A percentile compares a stretch with the other conserved stretches of the same genome.
Conservation (phyloP, 129 eudicot species). For the Smallanthus sonchifolius region DNA sequence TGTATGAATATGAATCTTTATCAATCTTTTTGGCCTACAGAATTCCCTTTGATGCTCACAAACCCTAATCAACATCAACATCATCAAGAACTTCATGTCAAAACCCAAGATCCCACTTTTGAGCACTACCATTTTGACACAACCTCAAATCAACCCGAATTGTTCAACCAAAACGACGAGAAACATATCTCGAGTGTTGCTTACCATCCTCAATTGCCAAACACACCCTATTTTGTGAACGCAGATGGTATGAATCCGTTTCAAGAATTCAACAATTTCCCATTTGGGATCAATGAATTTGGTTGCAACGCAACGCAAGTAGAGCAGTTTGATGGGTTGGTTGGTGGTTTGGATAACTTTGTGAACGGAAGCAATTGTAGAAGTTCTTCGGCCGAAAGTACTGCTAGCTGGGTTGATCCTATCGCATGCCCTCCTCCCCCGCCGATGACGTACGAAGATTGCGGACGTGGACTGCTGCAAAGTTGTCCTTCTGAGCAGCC, state of each 20-base stretch:
- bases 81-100: slow-evolving; percentile 31
- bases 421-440: slow-evolving; percentile 26
- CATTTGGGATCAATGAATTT: slow-evolving; percentile 33
- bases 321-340: slow-evolving; percentile 36
- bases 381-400: slow-evolving; percentile 42
- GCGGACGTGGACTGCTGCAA: slow-evolving; percentile 26
- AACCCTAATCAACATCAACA: slow-evolving; percentile 22
- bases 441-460: slow-evolving; percentile 32
- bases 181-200: slow-evolving; percentile 16
- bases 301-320: slow-evolving; percentile 25
- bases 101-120: slow-evolving; percentile 34
- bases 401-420: slow-evolving; percentile 47
- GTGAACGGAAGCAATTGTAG: slow-evolving; percentile 42
- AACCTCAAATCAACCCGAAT: slow-evolving; percentile 28
- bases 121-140: slow-evolving; percentile 29
- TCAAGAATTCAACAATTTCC: slow-evolving; percentile 32
- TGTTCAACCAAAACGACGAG: slow-evolving; percentile 20
- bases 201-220: slow-evolving; percentile 32
- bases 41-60: slow-evolving; percentile 28
- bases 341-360: slow-evolving; percentile 34
- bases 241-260: slow-evolving; percentile 19
- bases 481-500: slow-evolving; percentile 31
- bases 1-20: slow-evolving; percentile 33
- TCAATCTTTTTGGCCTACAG: slow-evolving; percentile 40
- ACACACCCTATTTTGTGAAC: slow-evolving; percentile 21